A percentile compares a stretch with the other conserved stretches of the same genome.
Conservation (phyloP, 2,329 filamentous ascomycete genomes). For the Aspergillus japonicus region DNA sequence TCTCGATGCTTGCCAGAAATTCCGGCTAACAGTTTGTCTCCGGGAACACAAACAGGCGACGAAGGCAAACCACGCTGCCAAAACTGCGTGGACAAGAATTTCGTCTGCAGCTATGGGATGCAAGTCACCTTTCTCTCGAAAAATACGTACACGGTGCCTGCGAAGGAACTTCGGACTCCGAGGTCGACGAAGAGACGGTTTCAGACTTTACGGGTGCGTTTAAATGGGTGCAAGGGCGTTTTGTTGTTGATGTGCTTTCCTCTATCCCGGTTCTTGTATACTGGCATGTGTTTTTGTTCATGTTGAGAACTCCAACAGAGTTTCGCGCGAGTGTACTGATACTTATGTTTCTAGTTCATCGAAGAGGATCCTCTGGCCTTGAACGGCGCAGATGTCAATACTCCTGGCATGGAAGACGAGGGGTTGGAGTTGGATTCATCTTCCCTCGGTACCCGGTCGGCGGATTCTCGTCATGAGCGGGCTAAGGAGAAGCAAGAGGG, state of each 20-base stretch:
- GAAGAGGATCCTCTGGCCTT: slow-evolving; percentile 21
- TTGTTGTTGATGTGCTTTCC: too few relatives aligned
- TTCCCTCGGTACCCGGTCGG: too few relatives aligned
- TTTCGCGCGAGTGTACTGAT: not conserved
- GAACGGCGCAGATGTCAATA: slow-evolving; percentile 2
- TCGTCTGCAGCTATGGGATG: slow-evolving; percentile 52
- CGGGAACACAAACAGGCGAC: slow-evolving; percentile 43
- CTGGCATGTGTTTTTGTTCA: not conserved
- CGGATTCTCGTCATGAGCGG: too few relatives aligned
- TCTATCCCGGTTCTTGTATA: too few relatives aligned
- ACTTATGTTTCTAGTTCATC: slow-evolving; percentile 22
- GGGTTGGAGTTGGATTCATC: too few relatives aligned
- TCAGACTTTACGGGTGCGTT: slow-evolving; percentile 21
- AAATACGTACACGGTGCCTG: slow-evolving; percentile 46
- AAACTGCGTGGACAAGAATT: slow-evolving; percentile 48
- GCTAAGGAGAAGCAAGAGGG: too few relatives aligned
- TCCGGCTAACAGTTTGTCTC: not conserved
- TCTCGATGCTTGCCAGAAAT: not conserved
- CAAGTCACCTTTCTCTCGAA: slow-evolving; percentile 51
- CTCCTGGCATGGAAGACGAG: not conserved
- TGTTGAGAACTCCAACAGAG: too few relatives aligned
- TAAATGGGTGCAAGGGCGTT: too few relatives aligned
- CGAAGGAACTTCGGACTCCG: slow-evolving; percentile 13
- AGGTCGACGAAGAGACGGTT: slow-evolving; percentile 13
- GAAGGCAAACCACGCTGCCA: slow-evolving; percentile 52